Evolutionary conservation across 192 early-diverging fungal genomes (phyloP).

Genomic region (Backusella macrospora): DNA sequence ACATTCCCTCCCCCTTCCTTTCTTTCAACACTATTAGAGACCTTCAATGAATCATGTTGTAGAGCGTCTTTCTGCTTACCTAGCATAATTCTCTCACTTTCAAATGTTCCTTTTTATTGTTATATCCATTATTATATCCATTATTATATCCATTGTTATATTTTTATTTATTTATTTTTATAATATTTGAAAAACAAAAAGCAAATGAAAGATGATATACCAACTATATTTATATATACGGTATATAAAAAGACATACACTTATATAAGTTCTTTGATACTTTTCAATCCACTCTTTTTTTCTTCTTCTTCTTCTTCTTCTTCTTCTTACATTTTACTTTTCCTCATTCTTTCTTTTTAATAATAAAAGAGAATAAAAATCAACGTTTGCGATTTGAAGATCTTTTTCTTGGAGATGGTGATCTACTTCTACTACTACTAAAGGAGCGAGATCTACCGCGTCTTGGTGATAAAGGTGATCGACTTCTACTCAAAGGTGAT

Average conservation of each 20-base stretch:
- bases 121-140: not conserved
- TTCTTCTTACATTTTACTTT: not conserved
- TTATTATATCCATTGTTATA: not conserved
- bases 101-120: not conserved
- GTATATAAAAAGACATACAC: too few species aligned
- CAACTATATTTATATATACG: not conserved
- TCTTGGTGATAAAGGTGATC: slow-evolving; percentile 17
- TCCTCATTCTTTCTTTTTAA: not conserved
- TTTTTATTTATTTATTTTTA: not conserved
- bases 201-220: not conserved
- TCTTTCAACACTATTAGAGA: slow-evolving; percentile 37
- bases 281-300: not conserved
- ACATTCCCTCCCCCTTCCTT: not conserved
- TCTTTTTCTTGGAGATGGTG: slow-evolving; percentile 11
- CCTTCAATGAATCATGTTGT: slow-evolving; percentile 75
- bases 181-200: too few species aligned
- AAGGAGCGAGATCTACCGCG: slow-evolving; percentile 24
- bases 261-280: not conserved
- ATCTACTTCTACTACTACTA: slow-evolving; percentile 20
- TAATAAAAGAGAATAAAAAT: not conserved
- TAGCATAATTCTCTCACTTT: slow-evolving; percentile 23
- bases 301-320: too few species aligned
- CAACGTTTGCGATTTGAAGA: slow-evolving; percentile 8
- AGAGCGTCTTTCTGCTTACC: slow-evolving; percentile 66
- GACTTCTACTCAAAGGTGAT: slow-evolving; percentile 26